Evolutionary conservation across 306 rosid species (phyloP).

Genomic region (Adenanthera pavonina): DNA sequence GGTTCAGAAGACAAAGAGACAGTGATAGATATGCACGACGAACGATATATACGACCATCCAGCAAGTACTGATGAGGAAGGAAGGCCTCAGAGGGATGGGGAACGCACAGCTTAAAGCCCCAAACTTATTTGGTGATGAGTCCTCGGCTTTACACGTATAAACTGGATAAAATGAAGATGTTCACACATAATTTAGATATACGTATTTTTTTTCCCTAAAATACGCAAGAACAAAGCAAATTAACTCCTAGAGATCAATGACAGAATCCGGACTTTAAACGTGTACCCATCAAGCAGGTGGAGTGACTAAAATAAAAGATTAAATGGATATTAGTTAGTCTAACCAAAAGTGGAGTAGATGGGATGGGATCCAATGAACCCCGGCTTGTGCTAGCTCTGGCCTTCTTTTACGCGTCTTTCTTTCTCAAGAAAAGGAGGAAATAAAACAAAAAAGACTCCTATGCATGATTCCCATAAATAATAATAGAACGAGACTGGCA

Average conservation of each 20-base stretch:
- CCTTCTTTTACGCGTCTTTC: background rate
- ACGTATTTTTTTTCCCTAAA: too few relatives aligned
- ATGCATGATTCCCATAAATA: background rate
- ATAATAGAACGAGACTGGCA: background rate
- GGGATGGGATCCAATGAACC: background rate
- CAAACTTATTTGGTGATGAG: background rate
- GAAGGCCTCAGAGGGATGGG: background rate
- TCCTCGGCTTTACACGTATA: background rate
- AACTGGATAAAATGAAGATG: background rate
- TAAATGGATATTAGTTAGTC: background rate
- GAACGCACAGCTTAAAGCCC: background rate
- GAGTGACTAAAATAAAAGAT: background rate
- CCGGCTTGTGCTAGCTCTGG: background rate
- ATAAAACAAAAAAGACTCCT: background rate
- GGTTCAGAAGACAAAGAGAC: background rate
- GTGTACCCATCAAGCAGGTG: background rate
- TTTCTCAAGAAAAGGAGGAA: background rate
- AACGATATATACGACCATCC: background rate
- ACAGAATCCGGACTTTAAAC: background rate
- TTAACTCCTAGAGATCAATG: background rate
- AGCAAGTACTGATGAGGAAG: background rate
- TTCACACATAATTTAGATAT: background rate
- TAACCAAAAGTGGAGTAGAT: background rate
- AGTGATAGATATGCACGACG: conserved; percentile 22
- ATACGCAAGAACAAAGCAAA: too few relatives aligned